A percentile compares a stretch with the other conserved stretches of the same genome.
Conservation (phyloP, 2,329 filamentous ascomycete genomes). For the Amauroascus niger region DNA sequence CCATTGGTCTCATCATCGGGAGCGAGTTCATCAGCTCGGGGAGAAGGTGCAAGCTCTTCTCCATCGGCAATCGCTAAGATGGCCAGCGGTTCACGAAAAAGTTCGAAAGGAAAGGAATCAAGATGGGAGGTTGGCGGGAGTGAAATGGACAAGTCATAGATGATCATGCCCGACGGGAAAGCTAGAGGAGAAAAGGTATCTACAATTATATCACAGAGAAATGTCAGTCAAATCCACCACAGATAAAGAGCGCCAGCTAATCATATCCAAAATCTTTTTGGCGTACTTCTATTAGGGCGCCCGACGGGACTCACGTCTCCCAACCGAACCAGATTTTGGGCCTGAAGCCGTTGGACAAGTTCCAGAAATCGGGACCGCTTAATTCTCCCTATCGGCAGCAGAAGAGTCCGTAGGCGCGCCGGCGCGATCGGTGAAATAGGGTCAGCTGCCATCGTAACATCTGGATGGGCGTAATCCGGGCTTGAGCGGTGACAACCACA, state of each 20-base stretch:
- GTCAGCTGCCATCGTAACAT: slow-evolving; percentile 67
- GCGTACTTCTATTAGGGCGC: slow-evolving; percentile 73
- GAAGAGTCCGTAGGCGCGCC: slow-evolving; percentile 77
- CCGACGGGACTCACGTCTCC: slow-evolving; percentile 79
- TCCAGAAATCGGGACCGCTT: slow-evolving; percentile 67
- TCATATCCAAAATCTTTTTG: not conserved
- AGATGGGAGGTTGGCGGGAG: slow-evolving; percentile 69
- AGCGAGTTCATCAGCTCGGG: not conserved
- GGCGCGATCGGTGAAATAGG: slow-evolving; percentile 83
- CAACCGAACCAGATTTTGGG: slow-evolving; percentile 71
- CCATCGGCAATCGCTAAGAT: slow-evolving; percentile 81
- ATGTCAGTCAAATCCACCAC: not conserved
- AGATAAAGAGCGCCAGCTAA: slow-evolving; percentile 8
- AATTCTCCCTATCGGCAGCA: slow-evolving; percentile 79
- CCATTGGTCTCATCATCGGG: not conserved
- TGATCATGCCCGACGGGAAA: slow-evolving; percentile 73
- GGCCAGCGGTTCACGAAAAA: slow-evolving; percentile 73
- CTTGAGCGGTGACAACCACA: not conserved
- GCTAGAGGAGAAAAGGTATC: slow-evolving; percentile 90
- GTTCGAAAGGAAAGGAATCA: slow-evolving; percentile 76
- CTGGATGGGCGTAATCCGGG: not conserved
- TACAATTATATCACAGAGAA: slow-evolving; percentile 36
- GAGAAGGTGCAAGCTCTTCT: slow-evolving; percentile 46
- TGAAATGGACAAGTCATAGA: slow-evolving; percentile 79
- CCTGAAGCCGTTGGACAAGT: slow-evolving; percentile 68